Evolutionary conservation across 1,284 basidiomycete genomes (phyloP).

Genomic region (Pseudozyma sp.): DNA sequence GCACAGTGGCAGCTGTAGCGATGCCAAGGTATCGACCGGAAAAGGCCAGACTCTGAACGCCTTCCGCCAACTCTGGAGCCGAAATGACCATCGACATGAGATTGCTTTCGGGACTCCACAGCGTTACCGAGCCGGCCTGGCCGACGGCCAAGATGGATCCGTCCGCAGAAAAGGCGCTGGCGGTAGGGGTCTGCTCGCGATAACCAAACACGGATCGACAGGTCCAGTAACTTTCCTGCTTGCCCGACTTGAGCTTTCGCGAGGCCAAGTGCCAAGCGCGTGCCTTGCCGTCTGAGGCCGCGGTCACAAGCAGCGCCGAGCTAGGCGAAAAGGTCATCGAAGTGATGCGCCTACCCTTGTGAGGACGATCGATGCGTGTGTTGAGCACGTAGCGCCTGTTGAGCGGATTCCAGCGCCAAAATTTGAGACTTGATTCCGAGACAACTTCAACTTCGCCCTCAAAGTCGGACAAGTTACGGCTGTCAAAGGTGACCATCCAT

Average conservation of each 20-base stretch:
- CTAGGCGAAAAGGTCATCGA: constrained; percentile 76
- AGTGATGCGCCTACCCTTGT: constrained; percentile 78
- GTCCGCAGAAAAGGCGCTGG: constrained; percentile 84
- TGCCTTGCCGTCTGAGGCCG: constrained; percentile 77
- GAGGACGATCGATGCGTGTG: constrained; percentile 90
- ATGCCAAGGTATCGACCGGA: constrained; percentile 57
- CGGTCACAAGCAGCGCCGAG: constrained; percentile 73
- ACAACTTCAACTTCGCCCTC: constrained; percentile 72
- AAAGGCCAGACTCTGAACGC: constrained; percentile 37
- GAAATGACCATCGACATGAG: constrained; percentile 76
- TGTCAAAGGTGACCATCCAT: constrained; percentile 95
- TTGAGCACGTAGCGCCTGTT: constrained; percentile 73
- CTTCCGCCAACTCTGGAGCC: constrained; percentile 48
- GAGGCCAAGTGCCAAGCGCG: constrained; percentile 75
- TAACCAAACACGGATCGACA: constrained; percentile 63
- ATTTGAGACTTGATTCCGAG: constrained; percentile 84
- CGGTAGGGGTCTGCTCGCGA: constrained; percentile 49
- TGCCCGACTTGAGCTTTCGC: constrained; percentile 57
- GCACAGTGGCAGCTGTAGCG: constrained; percentile 30
- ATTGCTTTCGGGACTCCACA: constrained; percentile 82
- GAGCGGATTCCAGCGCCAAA: constrained; percentile 84
- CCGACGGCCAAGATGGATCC: constrained; percentile 85
- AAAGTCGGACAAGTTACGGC: constrained; percentile 70
- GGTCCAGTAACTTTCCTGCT: constrained; percentile 60
- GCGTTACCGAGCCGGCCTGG: constrained; percentile 77